A percentile compares a stretch with the other conserved stretches of the same genome.
These are phyloP conservation scores for Fusarium sp. DNA, from an alignment of 2,329 filamentous ascomycete genomes.

Conservation along the genomic window DNA sequence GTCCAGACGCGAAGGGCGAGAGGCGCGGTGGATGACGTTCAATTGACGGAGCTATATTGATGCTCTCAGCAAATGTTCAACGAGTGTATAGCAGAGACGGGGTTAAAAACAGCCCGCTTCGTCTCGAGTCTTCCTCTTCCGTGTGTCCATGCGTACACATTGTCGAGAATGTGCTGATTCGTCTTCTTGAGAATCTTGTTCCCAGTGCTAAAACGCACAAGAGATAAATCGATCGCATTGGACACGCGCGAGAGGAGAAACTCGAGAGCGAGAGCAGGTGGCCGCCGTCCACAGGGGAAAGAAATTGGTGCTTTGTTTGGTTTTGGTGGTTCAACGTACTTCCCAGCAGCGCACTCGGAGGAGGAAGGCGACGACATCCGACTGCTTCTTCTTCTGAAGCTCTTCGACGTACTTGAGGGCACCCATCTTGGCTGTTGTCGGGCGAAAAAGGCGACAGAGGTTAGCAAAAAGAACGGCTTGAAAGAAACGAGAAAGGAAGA, in stretches of 20 bases:
- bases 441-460: constrained; percentile 26
- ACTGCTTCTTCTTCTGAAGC: constrained; percentile 99
- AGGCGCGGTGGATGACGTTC: constrained; percentile 99
- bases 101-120: constrained; percentile 26
- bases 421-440: constrained; percentile 82
- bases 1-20: constrained; percentile 97
- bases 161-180: constrained; percentile 2
- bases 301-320: constrained; percentile 48
- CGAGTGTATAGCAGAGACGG: constrained; percentile 88
- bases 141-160: constrained; percentile 11
- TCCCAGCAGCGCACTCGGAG: constrained; percentile 99
- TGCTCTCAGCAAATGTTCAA: constrained; percentile 99
- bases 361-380: constrained; percentile 99
- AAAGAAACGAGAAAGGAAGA: constrained; percentile 1
- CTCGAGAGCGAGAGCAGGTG: constrained; percentile 36
- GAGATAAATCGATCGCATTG: constrained; percentile 15
- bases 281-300: constrained; percentile 53
- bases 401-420: constrained; percentile 99
- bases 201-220: constrained; percentile 25
- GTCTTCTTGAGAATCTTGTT: constrained; percentile 31
- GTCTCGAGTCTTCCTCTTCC: constrained; percentile 17
- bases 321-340: constrained; percentile 71
- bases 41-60: constrained; percentile 99
- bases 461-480: constrained; percentile 41
- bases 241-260: constrained; percentile 20